These are phyloP conservation scores for Lycium ferocissimum DNA, from an alignment of 257 asterid genomes.

Conservation along the genomic window DNA sequence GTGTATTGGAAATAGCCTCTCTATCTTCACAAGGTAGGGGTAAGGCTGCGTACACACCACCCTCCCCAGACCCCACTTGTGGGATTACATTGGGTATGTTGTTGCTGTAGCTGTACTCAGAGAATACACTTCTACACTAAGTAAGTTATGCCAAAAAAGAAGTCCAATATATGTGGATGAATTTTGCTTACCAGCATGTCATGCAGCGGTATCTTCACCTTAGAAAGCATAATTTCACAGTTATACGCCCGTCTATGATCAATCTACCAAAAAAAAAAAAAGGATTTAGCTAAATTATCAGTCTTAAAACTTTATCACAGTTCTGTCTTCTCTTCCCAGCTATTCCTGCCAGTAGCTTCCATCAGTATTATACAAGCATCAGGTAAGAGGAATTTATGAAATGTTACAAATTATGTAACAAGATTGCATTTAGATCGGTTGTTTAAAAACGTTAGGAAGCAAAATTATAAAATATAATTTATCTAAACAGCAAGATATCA, in stretches of 20 bases:
- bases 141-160: background rate
- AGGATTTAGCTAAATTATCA: slow-evolving; percentile 11
- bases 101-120: background rate
- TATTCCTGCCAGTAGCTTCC: background rate
- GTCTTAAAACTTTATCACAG: background rate
- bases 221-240: slow-evolving; percentile 90
- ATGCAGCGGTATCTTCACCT: slow-evolving; percentile 84
- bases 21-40: too few species aligned
- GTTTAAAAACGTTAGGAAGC: slow-evolving; percentile 6
- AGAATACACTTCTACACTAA: too few species aligned
- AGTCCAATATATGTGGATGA: background rate
- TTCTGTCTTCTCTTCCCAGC: background rate
- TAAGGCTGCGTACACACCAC: too few species aligned
- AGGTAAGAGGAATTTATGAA: slow-evolving; percentile 8
- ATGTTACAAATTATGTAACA: background rate
- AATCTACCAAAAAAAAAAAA: slow-evolving; percentile 55
- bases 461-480: slow-evolving; percentile 7
- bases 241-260: slow-evolving; percentile 89
- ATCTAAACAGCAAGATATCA: background rate
- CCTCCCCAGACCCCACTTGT: too few species aligned
- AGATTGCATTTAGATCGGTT: background rate
- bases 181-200: slow-evolving; percentile 40
- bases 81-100: too few species aligned
- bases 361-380: slow-evolving; percentile 10
- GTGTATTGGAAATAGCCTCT: too few species aligned